Evolutionary conservation across 2,329 filamentous ascomycete species (phyloP), one percentile per base, ranked within the genome.

Genomic region (Uncinocarpus reesii): DNA sequence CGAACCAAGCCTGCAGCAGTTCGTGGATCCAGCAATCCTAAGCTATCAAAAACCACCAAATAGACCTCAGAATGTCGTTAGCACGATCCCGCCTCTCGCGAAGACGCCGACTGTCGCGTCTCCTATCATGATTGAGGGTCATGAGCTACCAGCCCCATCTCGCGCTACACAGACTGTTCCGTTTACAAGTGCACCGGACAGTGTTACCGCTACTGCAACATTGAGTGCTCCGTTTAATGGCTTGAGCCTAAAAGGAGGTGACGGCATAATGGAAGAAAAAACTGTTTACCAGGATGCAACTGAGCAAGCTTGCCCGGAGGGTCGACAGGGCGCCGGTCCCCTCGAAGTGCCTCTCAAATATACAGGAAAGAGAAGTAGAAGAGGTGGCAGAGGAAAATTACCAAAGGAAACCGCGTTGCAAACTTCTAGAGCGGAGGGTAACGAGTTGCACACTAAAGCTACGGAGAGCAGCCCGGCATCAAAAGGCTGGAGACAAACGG

Each of bases 1-100:
- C 56, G 16, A 42, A n/a, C 38, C 47, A 23, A 26, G 28, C 53
- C 21, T 57, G n/a, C 59, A 71, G 24, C 58, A 71, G 0, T 87
- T 92, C 58, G 75, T 82, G n/a, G 86, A 93, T 58, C 86, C 86
- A 8, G 86, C 86, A 2, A 93, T 93, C 48, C 62, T 93, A 38
- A 88, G 85, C 60, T 77, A 86, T 61, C 61, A 61, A 26, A 63
- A 59, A 47, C 57, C 61, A 32, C 65, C 69, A 7, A 66, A 63
- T 51, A 60, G 62, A 8, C 37, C 24, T 11, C 23, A 35, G 8
- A 34, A 35, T 35, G 18, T 18, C 20, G n/a, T 23, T 20, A 42
- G 24, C 8, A 40, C 29, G 11, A 26, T 38, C 15, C 52, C 52
- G 40, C 29, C 34, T 18, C 21, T 44, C 20, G n/a, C 34, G 5